Conservation (phyloP, 371 early-diverging fungal species). For the Mortierella sp. region DNA sequence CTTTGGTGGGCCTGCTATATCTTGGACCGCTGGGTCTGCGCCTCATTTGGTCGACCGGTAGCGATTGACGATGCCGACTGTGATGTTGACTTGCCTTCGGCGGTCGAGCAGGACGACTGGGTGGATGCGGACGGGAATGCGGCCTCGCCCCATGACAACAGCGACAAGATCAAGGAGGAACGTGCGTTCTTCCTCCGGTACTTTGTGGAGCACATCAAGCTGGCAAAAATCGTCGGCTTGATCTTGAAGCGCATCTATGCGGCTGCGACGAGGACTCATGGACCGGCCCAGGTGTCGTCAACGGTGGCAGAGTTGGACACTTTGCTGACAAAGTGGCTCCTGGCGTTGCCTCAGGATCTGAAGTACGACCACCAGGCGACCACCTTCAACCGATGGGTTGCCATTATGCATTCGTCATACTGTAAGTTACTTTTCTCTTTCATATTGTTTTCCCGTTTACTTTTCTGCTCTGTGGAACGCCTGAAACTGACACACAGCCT, state of each 20-base stretch:
- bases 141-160: constrained; percentile 18
- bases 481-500: neutral
- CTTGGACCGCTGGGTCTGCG: constrained; percentile 66
- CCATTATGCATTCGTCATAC: constrained; percentile 50
- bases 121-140: constrained; percentile 27
- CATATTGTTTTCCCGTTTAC: neutral
- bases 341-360: constrained; percentile 39
- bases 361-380: constrained; percentile 39
- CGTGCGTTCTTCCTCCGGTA: constrained; percentile 29
- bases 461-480: neutral
- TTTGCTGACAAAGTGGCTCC: constrained; percentile 49
- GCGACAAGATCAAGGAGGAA: constrained; percentile 31
- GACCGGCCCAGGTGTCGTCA: constrained; percentile 38
- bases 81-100: constrained; percentile 46
- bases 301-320: constrained; percentile 47
- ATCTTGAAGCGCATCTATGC: constrained; percentile 48
- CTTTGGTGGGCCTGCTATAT: constrained; percentile 75
- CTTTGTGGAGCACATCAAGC: constrained; percentile 52
- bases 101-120: constrained; percentile 56
- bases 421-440: constrained; percentile 24
- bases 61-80: constrained; percentile 51
- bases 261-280: constrained; percentile 40
- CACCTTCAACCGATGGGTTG: constrained; percentile 36
- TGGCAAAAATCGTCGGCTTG: constrained; percentile 45
- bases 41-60: constrained; percentile 53